Percentiles rank a stretch among this genome's conserved stretches.
Evolutionary conservation across 495 filamentous ascomycete species (phyloP).

Genomic region (Tuber calosporum): DNA sequence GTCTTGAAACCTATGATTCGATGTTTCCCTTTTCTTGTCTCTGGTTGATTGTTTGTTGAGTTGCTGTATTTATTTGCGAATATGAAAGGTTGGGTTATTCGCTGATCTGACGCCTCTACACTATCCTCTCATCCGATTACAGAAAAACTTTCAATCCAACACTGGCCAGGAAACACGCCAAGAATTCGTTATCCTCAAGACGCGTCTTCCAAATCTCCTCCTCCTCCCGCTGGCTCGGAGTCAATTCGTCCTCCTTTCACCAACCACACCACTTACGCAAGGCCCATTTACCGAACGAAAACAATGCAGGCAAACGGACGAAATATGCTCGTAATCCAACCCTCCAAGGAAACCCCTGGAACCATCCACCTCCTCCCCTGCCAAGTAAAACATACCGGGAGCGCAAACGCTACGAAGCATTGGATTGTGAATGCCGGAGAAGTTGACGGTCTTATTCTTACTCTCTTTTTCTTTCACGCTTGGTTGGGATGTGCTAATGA

Average conservation of each 20-base stretch:
- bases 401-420: slow-evolving; percentile 60
- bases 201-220: background rate
- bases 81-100: background rate
- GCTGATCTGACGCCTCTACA: background rate
- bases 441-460: slow-evolving; percentile 18
- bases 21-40: background rate
- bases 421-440: slow-evolving; percentile 54
- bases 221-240: background rate
- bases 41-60: background rate
- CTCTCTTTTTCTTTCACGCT: background rate
- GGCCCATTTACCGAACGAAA: background rate
- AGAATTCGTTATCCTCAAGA: background rate
- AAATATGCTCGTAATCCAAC: background rate
- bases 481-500: slow-evolving; percentile 9
- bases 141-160: background rate
- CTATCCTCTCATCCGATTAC: background rate
- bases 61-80: background rate
- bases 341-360: slow-evolving; percentile 3
- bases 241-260: background rate
- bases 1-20: background rate
- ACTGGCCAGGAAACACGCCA: background rate
- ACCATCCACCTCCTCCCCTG: slow-evolving; percentile 80
- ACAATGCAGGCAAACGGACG: background rate
- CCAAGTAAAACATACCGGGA: slow-evolving; percentile 69
- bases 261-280: background rate